Evolutionary conservation across 805 yeast genomes (phyloP).

Genomic region (Candida sithepensis): DNA sequence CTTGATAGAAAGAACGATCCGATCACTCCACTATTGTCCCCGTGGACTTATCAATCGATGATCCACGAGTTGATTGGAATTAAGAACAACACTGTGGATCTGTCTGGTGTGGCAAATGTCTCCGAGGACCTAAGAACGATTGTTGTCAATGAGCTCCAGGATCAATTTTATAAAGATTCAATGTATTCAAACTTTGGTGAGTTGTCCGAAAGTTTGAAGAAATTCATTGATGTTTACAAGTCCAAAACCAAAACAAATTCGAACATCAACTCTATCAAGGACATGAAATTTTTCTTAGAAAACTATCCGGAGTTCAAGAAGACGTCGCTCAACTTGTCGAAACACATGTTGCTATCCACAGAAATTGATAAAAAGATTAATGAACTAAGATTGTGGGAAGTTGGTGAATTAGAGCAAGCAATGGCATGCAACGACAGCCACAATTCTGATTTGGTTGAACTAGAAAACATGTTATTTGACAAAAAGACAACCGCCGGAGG

Average conservation of each 20-base stretch:
- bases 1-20: slow-evolving; percentile 90
- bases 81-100: slow-evolving; percentile 71
- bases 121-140: slow-evolving; percentile 58
- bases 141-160: slow-evolving; percentile 66
- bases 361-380: slow-evolving; percentile 79
- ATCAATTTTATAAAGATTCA: slow-evolving; percentile 71
- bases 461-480: slow-evolving; percentile 52
- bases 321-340: slow-evolving; percentile 81
- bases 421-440: slow-evolving; percentile 57
- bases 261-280: slow-evolving; percentile 74
- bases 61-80: slow-evolving; percentile 89
- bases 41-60: slow-evolving; percentile 99
- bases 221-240: slow-evolving; percentile 79
- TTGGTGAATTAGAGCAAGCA: slow-evolving; percentile 87
- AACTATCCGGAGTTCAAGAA: slow-evolving; percentile 92
- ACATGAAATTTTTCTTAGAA: slow-evolving; percentile 86
- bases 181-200: slow-evolving; percentile 95
- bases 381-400: slow-evolving; percentile 65
- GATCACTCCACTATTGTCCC: slow-evolving; percentile 83
- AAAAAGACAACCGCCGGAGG: slow-evolving; percentile 20
- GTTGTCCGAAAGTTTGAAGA: slow-evolving; percentile 81
- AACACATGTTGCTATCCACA: slow-evolving; percentile 86
- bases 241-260: slow-evolving; percentile 70
- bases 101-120: slow-evolving; percentile 52
- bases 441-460: slow-evolving; percentile 54